phyloP scores from a whole-genome alignment of 116 monocot genomes.

The Papilionanthe hybrid region DNA sequence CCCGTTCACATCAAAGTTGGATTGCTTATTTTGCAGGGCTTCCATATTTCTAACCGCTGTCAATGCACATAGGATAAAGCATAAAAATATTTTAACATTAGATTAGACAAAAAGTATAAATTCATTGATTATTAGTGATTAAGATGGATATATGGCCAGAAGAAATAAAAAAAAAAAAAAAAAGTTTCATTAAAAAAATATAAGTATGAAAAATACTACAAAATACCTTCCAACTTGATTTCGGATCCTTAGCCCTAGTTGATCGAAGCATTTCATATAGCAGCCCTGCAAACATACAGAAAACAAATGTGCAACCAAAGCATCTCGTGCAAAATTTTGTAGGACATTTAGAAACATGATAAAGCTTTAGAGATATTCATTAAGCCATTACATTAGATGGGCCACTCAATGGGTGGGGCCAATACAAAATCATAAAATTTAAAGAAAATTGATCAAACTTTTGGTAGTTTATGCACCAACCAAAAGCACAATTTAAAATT shows the following conservation, averaged over 20 bases:
- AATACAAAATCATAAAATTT: background rate
- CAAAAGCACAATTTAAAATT: no score
- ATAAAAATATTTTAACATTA: background rate
- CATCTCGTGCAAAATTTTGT: background rate
- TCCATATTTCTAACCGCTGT: no score
- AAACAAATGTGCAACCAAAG: background rate
- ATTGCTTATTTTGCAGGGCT: no score
- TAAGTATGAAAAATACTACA: background rate
- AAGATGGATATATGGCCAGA: background rate
- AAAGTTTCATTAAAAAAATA: background rate
- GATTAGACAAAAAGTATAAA: background rate
- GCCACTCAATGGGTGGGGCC: background rate
- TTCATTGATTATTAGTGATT: background rate
- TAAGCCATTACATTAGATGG: no score
- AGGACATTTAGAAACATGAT: background rate
- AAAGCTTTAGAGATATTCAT: background rate
- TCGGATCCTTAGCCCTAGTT: constrained; percentile 49
- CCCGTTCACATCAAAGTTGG: no score
- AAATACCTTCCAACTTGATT: constrained; percentile 68
- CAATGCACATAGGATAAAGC: background rate
- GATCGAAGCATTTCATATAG: constrained; percentile 74
- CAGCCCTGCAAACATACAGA: constrained; percentile 27
- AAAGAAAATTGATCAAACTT: background rate
- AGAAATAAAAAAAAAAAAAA: background rate
- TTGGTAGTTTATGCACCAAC: background rate